Evolutionary conservation across 78 protist species (phyloP).

Genomic region (Dictyostelium capitatum): DNA sequence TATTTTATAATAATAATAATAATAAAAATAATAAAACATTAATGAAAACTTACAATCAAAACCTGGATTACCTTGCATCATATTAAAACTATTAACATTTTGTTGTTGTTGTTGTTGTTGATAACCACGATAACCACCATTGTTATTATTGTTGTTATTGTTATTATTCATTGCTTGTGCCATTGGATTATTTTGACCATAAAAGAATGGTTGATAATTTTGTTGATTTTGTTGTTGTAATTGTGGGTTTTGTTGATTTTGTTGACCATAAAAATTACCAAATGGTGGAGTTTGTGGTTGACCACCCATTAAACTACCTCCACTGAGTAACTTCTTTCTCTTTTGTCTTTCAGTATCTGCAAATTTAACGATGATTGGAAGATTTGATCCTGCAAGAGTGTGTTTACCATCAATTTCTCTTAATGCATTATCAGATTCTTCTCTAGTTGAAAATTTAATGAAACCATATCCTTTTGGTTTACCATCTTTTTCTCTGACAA

Average conservation of each 20-base stretch:
- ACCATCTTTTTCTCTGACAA: constrained; percentile 92
- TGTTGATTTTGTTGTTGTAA: neutral
- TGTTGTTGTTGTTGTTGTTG: neutral
- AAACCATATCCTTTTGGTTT: constrained; percentile 97
- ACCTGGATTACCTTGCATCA: constrained; percentile 29
- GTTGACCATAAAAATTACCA: neutral
- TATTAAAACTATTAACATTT: constrained; percentile 1
- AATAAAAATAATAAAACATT: neutral
- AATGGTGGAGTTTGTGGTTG: neutral
- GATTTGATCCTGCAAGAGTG: constrained; percentile 50
- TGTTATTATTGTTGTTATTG: neutral
- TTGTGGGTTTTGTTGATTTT: neutral
- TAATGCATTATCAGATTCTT: constrained; percentile 96
- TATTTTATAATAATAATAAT: neutral
- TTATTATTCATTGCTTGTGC: neutral
- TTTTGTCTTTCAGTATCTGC: constrained; percentile 83
- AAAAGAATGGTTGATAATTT: constrained; percentile 19
- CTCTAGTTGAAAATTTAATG: constrained; percentile 92
- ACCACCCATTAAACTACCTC: neutral
- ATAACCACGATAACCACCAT: constrained; percentile 16
- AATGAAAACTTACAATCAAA: constrained; percentile 19
- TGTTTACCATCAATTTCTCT: constrained; percentile 92
- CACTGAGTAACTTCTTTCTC: constrained; percentile 57
- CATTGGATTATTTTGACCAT: constrained; percentile 27
- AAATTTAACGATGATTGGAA: constrained; percentile 71